Base-by-base conservation (phyloP, 345 rosid species). In the Syzygium grande region DNA sequence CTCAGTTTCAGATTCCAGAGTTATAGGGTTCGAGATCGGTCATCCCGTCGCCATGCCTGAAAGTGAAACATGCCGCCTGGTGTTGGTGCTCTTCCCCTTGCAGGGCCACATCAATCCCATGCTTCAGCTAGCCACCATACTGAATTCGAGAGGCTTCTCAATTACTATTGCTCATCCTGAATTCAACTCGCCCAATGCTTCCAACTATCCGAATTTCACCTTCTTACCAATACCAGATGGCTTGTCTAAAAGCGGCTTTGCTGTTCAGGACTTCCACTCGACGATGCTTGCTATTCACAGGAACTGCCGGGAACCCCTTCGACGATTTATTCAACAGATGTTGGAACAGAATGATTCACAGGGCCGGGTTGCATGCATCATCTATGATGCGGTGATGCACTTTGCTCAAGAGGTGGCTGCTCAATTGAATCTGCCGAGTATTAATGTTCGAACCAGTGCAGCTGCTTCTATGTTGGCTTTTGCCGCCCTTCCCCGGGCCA, bases 21-120 rank as follows among this genome's bases (percentile, higher is more conserved):
- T 43, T 27, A 38, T 21, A 5, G 61, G 34, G 61, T 52, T 85
- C 22, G 49, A 16, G 46, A 52, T 34, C 6, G 43, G 29, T 54
- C 86, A 54, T 86, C 80, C 46, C 55, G 27, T 4, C 6, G 30
- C 34, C 58, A 58, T 12, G 78, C 54, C 34, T 17, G 49, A 2
- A 85, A 55, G 61, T 30, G 46, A 52, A 9, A 87, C 19, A 5
- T 25, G 86, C 86, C 86, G 87, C 19, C 25, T 92, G 87, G 92
- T 92, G 89, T n/a, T 91, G 52, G 90, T 92, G 16, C 59, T 73
- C 51, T 90, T 17, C 55, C 91, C 94, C 38, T 86, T 51, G 59
- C 94, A 90, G 86, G 92, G 94, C 55, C 94, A 90, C 89, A 54
- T 91, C 6, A 92, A 55, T 43, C 92, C 92, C 21, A 89, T 92